phyloP scores from a whole-genome alignment of 768 basidiomycete genomes.

The Dendrothele bispora region DNA sequence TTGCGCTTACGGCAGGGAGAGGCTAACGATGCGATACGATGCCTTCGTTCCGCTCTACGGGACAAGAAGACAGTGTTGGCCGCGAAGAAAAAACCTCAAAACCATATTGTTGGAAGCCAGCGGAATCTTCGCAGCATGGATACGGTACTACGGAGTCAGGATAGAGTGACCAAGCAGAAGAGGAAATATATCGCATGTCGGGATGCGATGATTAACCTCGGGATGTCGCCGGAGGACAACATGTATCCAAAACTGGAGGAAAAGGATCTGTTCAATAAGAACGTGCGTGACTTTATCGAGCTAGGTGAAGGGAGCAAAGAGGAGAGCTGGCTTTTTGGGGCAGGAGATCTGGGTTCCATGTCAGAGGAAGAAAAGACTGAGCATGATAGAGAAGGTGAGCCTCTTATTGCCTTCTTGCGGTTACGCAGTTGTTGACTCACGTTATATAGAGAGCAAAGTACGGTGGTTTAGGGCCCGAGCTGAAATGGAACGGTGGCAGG shows the following conservation, averaged over 20 bases:
- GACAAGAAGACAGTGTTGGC: background rate
- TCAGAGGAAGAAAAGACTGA: constrained; percentile 7
- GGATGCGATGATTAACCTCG: background rate
- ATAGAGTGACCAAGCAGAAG: background rate
- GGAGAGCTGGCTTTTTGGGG: constrained; percentile 14
- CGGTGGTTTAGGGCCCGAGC: constrained; percentile 17
- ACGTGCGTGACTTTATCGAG: background rate
- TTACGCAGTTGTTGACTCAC: background rate
- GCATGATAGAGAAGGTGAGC: constrained; percentile 8
- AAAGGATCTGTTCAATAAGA: constrained; percentile 9
- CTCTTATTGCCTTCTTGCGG: background rate
- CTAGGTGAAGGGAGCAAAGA: constrained; percentile 11
- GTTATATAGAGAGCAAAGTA: constrained; percentile 11
- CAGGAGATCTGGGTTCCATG: constrained; percentile 6
- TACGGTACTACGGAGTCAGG: background rate
- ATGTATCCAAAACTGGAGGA: constrained; percentile 4
- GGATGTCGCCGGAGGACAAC: background rate
- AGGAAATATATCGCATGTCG: background rate
- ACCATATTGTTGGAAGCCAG: background rate
- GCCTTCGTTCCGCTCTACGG: background rate
- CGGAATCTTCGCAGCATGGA: background rate
- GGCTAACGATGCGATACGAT: background rate
- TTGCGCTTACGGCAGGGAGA: background rate
- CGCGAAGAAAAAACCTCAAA: background rate
- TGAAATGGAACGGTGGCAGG: constrained; percentile 12